Evolutionary conservation across 139 green algal species (phyloP).

Genomic region (Haematococcus lacustris): DNA sequence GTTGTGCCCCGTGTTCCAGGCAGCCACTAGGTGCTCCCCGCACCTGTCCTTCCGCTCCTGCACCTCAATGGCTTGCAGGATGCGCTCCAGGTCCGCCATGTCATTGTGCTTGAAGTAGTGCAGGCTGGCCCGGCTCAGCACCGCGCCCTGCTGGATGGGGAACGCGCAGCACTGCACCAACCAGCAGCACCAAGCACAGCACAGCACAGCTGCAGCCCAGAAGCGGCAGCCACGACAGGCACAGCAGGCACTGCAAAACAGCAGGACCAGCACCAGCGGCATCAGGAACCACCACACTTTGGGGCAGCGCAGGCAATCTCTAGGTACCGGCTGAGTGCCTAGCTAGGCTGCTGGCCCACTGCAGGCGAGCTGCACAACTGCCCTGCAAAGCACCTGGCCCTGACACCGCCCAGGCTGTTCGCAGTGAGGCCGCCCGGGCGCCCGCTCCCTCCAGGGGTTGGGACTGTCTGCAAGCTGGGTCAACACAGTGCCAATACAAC

Average conservation of each 20-base stretch:
- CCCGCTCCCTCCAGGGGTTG: too few relatives aligned
- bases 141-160: conserved; percentile 72
- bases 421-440: too few relatives aligned
- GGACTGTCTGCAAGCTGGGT: too few relatives aligned
- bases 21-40: background rate
- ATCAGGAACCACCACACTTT: too few relatives aligned
- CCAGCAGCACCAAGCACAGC: background rate
- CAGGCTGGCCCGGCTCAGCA: conserved; percentile 65
- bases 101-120: conserved; percentile 93
- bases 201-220: background rate
- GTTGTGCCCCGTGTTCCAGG: background rate
- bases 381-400: too few relatives aligned
- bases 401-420: too few relatives aligned
- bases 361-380: too few relatives aligned
- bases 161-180: conserved; percentile 40
- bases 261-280: background rate
- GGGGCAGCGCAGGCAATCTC: too few relatives aligned
- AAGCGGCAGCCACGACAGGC: background rate
- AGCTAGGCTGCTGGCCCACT: too few relatives aligned
- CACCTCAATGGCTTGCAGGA: conserved; percentile 58
- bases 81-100: conserved; percentile 70
- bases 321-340: too few relatives aligned
- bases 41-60: conserved; percentile 42
- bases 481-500: too few relatives aligned
- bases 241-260: background rate